These are phyloP conservation scores for Phyllosticta citriasiana DNA, from an alignment of 2,329 filamentous ascomycete species.

Conservation along the genomic window DNA sequence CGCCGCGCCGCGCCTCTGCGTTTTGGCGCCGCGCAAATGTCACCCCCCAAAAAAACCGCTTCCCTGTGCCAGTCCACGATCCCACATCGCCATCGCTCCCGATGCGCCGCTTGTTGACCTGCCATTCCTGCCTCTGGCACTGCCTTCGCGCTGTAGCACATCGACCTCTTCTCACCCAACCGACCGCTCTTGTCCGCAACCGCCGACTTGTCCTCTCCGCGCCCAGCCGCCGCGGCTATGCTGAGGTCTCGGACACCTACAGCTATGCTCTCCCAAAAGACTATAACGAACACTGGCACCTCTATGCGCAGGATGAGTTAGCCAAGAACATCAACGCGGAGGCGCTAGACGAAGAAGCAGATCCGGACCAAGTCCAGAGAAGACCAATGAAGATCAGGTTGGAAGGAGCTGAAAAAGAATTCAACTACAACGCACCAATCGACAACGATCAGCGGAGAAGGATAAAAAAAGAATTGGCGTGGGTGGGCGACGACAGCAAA, in stretches of 20 bases:
- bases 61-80: neutral
- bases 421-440: neutral
- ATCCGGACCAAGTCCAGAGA: neutral
- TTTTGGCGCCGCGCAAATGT: neutral
- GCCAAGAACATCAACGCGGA: neutral
- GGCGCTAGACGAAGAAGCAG: neutral
- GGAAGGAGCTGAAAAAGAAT: neutral
- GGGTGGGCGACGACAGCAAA: constrained; percentile 53
- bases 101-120: constrained; percentile 32
- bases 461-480: neutral
- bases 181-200: constrained; percentile 10
- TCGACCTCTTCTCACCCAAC: constrained; percentile 15
- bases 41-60: neutral
- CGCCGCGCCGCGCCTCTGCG: neutral
- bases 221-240: constrained; percentile 3
- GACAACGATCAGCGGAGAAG: neutral
- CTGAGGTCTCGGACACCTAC: neutral
- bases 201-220: constrained; percentile 6
- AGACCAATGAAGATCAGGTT: neutral
- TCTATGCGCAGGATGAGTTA: neutral
- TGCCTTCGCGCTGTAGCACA: constrained; percentile 30
- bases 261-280: neutral
- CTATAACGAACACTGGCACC: constrained; percentile 7
- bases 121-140: constrained; percentile 34
- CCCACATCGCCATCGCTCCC: neutral